Evolutionary conservation across 768 basidiomycete species (phyloP).

Genomic region (Xerocomellus chrysenteron): DNA sequence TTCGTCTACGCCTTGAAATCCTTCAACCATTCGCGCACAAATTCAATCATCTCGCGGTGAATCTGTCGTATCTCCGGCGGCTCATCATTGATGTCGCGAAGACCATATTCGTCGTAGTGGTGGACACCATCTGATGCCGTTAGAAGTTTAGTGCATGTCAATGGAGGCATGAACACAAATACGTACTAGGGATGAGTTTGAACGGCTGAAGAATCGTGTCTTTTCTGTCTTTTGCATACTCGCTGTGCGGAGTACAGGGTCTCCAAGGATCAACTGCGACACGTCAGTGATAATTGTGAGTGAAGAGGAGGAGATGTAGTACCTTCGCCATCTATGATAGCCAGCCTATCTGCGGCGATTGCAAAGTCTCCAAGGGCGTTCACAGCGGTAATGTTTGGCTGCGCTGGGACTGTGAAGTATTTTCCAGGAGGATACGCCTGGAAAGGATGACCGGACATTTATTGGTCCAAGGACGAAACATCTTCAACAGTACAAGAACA

Average conservation of each 20-base stretch:
- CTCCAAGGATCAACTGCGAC: constrained; percentile 83
- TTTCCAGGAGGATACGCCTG: constrained; percentile 80
- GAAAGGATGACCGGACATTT: not conserved
- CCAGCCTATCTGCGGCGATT: constrained; percentile 76
- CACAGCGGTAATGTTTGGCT: constrained; percentile 81
- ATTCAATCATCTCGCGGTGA: constrained; percentile 75
- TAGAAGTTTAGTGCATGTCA: not conserved
- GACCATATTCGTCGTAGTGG: constrained; percentile 71
- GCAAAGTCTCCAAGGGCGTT: constrained; percentile 84
- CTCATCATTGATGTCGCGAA: constrained; percentile 58
- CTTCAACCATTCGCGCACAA: constrained; percentile 75
- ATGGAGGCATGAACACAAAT: not conserved
- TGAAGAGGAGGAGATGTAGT: constrained; percentile 6
- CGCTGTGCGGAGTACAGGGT: constrained; percentile 80
- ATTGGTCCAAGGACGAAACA: not conserved
- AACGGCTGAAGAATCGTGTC: constrained; percentile 79
- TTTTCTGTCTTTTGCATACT: constrained; percentile 61
- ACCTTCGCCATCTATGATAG: constrained; percentile 88
- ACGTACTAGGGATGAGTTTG: constrained; percentile 82
- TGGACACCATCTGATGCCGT: constrained; percentile 63
- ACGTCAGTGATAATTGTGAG: not conserved
- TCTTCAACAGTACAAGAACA: constrained; percentile 5
- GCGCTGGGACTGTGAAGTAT: constrained; percentile 63
- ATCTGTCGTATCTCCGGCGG: constrained; percentile 78
- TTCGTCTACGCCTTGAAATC: constrained; percentile 33